Conservation (phyloP, 495 filamentous ascomycete genomes). For the Aspergillus incahuasiensis region DNA sequence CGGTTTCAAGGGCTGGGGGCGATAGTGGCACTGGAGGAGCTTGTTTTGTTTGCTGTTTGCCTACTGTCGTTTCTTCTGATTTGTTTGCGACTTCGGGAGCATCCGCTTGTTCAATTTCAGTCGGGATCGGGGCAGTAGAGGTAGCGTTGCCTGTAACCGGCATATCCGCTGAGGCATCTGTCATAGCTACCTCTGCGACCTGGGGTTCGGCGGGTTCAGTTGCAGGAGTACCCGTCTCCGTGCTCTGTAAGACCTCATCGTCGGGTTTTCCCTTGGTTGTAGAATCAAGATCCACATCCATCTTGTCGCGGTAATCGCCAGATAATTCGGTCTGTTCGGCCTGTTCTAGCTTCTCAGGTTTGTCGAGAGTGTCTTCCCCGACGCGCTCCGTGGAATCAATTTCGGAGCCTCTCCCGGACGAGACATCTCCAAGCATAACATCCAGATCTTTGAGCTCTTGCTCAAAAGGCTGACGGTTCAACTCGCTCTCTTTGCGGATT, state of each 20-base stretch:
- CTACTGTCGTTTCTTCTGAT: slow-evolving; percentile 17
- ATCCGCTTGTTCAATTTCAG: slow-evolving; percentile 10
- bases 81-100: slow-evolving; percentile 6
- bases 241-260: slow-evolving; percentile 7
- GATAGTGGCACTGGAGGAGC: slow-evolving; percentile 30
- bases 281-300: slow-evolving; percentile 19
- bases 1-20: slow-evolving; percentile 44
- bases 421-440: slow-evolving; percentile 59
- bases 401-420: slow-evolving; percentile 40
- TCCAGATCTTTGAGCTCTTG: slow-evolving; percentile 69
- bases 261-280: slow-evolving; percentile 14
- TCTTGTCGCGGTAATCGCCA: slow-evolving; percentile 19
- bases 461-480: slow-evolving; percentile 64
- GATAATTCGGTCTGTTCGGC: background rate
- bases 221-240: slow-evolving; percentile 6
- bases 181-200: background rate
- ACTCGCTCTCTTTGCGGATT: slow-evolving; percentile 70
- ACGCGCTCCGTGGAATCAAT: slow-evolving; percentile 27
- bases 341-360: background rate
- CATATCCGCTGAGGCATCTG: background rate
- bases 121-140: slow-evolving; percentile 4
- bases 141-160: background rate
- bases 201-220: slow-evolving; percentile 9
- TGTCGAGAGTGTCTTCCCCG: slow-evolving; percentile 23
- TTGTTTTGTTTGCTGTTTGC: slow-evolving; percentile 20